phyloP scores from a whole-genome alignment of 2,329 filamentous ascomycete genomes.

The Aureobasidium mangrovei region DNA sequence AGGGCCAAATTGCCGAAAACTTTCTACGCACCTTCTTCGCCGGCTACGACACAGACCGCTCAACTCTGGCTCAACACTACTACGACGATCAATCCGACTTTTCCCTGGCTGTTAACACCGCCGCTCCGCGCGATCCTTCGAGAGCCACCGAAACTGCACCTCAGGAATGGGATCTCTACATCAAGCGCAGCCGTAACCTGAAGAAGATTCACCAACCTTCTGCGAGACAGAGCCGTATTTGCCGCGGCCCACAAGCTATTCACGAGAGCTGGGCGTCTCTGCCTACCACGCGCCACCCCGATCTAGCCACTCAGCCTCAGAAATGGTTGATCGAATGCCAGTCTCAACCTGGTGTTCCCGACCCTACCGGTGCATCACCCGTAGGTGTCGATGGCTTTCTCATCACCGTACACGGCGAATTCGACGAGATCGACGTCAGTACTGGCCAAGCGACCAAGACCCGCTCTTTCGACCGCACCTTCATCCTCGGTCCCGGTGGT shows the following conservation, averaged over 20 bases:
- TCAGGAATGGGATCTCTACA: conserved; percentile 64
- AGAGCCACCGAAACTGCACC: conserved; percentile 29
- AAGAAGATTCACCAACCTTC: conserved; percentile 55
- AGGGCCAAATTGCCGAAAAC: conserved; percentile 62
- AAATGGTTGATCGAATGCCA: conserved; percentile 82
- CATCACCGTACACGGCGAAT: conserved; percentile 74
- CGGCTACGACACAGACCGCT: conserved; percentile 64
- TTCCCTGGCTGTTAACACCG: conserved; percentile 63
- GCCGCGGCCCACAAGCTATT: conserved; percentile 57
- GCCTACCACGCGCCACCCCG: conserved; percentile 65
- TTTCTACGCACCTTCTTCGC: conserved; percentile 68
- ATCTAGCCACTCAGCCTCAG: conserved; percentile 54
- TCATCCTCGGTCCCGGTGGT: conserved; percentile 67
- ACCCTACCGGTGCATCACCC: conserved; percentile 54
- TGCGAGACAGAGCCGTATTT: conserved; percentile 56
- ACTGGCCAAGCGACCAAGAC: conserved; percentile 45
- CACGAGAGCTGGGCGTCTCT: conserved; percentile 59
- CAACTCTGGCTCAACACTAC: conserved; percentile 52
- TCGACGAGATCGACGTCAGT: conserved; percentile 59
- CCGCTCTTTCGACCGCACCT: conserved; percentile 74
- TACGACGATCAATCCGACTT: conserved; percentile 72
- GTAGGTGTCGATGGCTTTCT: conserved; percentile 68
- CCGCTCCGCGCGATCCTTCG: conserved; percentile 41
- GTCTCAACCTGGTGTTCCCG: conserved; percentile 60
- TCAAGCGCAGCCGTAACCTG: conserved; percentile 71